A percentile compares a stretch with the other conserved stretches of the same genome.
Conservation (phyloP, 768 basidiomycete species). For the Lactarius trivialis region DNA sequence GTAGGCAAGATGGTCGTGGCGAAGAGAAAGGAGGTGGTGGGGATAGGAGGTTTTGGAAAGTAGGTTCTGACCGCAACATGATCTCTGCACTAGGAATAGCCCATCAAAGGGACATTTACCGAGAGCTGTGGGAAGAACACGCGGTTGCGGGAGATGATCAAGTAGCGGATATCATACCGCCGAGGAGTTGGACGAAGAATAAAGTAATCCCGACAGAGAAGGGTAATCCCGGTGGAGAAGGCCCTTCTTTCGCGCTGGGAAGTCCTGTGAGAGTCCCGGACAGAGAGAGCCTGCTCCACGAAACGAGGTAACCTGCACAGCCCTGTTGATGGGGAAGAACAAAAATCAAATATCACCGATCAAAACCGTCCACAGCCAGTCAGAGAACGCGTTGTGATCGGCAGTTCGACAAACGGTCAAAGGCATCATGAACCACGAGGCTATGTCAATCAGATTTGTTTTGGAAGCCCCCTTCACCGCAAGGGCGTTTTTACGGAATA, state of each 20-base stretch:
- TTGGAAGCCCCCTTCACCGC: neutral
- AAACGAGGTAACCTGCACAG: neutral
- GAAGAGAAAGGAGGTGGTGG: neutral
- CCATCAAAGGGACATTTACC: neutral
- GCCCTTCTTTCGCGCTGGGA: too few relatives aligned
- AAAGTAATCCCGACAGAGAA: neutral
- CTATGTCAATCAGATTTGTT: neutral
- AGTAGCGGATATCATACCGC: neutral
- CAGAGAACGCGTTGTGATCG: neutral
- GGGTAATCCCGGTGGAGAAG: too few relatives aligned
- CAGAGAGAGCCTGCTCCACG: neutral
- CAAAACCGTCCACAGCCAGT: neutral
- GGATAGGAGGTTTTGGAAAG: neutral
- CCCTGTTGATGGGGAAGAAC: conserved; percentile 1
- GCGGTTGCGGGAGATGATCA: neutral
- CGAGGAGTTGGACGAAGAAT: neutral
- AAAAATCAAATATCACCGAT: conserved; percentile 9
- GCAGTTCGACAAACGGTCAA: neutral
- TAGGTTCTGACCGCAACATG: neutral
- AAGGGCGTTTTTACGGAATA: neutral
- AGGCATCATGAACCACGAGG: neutral
- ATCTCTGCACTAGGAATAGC: neutral
- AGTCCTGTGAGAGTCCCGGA: too few relatives aligned
- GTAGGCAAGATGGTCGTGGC: neutral
- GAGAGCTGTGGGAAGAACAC: neutral